Evolutionary conservation across 169 alveolate genomes (phyloP).

Genomic region (Perkinsus marinus): DNA sequence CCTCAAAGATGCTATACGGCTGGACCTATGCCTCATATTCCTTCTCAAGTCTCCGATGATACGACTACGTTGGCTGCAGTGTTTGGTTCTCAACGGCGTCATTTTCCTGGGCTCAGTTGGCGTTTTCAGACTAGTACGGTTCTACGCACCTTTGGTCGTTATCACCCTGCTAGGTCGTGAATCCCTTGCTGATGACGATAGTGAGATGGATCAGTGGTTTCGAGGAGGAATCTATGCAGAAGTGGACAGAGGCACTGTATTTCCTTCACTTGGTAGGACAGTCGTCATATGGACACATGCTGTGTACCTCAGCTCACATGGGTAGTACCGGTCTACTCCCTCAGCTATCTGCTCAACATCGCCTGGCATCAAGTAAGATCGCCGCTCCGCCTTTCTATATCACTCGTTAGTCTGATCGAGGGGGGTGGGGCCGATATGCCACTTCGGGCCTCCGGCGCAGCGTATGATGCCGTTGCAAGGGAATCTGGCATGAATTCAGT

Average conservation of each 20-base stretch:
- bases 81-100: conserved; percentile 2
- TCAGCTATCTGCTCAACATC: not conserved
- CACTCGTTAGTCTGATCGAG: not conserved
- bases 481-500: too few species aligned
- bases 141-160: not conserved
- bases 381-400: not conserved
- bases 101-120: not conserved
- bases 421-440: too few species aligned
- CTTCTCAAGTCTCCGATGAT: not conserved
- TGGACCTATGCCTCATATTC: not conserved
- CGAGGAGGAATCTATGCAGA: not conserved
- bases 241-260: not conserved
- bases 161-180: not conserved
- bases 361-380: not conserved
- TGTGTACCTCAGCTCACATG: not conserved
- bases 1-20: not conserved
- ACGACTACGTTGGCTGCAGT: not conserved
- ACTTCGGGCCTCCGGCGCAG: not conserved
- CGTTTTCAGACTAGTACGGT: not conserved
- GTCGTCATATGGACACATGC: not conserved
- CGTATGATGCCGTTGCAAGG: not conserved
- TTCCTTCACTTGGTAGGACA: not conserved
- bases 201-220: not conserved
- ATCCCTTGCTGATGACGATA: not conserved
- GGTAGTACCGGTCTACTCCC: not conserved